Base-by-base conservation (phyloP, 2,329 filamentous ascomycete genomes). In the Mycogone perniciosa region DNA sequence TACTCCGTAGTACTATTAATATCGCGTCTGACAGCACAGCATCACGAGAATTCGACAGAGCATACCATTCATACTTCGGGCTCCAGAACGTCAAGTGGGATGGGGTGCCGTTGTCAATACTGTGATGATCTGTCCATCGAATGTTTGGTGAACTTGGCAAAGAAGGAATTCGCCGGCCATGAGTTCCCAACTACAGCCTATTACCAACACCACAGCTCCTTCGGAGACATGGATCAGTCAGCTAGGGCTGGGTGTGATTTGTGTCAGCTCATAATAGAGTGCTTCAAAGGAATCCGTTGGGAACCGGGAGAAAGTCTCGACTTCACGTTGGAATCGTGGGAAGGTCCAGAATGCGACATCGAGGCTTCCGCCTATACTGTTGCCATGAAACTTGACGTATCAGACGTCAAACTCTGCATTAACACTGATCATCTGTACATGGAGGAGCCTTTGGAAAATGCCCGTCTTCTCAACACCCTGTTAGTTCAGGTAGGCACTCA, bases 131-230 rank as follows among this genome's bases (percentile, higher is more conserved):
- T 48, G 3, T 48, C 50, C n/a, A 29, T 48, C 2, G n/a, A 34
- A n/a, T 2, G 4, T 4, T n/a, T 48, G 5, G 4, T 48, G 9
- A 1, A 20, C 9, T 9, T 51, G 6, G 44, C 44, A 7, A 43
- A 43, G 13, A 8, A 35, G 2, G 44, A 44, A 8, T 51, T 47
- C 38, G 37, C 26, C 2, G 30, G 26, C 4, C 44, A 47, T 13
- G 31, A 33, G 9, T 51, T 47, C 44, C 49, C 49, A 4, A 27
- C 38, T 27, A 43, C 38, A 3, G 49, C 49, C 7, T 47, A 31
- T 27, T 51, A 47, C 11, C 27, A 47, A 29, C 49, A 51, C 38
- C 49, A 51, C 33, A 13, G 3, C n/a, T 47, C 49, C 11, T 51
- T 51, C 40, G 30, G 26, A 7, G 49, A 37, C 5, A 27, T 51